Evolutionary conservation across 2,329 filamentous ascomycete species (phyloP).

Genomic region (Dichotomopilus funicola): DNA sequence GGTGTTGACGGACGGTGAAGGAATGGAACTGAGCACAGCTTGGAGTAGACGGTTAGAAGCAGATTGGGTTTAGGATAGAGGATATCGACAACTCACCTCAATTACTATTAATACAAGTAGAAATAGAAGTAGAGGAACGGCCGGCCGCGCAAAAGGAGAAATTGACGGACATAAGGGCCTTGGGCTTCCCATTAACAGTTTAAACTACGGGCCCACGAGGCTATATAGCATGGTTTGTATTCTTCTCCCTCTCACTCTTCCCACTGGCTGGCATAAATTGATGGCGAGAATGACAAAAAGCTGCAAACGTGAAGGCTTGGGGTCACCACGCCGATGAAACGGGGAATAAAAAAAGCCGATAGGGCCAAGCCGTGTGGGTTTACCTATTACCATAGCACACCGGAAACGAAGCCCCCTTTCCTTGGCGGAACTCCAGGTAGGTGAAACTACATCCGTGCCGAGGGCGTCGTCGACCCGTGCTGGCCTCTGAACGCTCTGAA

Average conservation of each 20-base stretch:
- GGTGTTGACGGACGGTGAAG: neutral
- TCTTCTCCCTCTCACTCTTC: neutral
- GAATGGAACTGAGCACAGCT: constrained; percentile 3
- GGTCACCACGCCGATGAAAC: constrained; percentile 10
- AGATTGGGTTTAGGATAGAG: neutral
- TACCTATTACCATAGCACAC: too few relatives aligned
- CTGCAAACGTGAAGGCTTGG: too few relatives aligned
- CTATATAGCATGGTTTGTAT: neutral
- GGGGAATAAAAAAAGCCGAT: constrained; percentile 6
- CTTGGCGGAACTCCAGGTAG: too few relatives aligned
- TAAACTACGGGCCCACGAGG: too few relatives aligned
- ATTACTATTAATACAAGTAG: neutral
- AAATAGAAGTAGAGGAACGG: neutral
- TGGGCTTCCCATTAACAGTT: neutral
- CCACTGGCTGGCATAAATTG: neutral
- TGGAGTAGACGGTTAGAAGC: neutral
- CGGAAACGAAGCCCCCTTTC: too few relatives aligned
- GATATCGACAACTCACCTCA: neutral
- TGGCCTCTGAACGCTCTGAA: too few relatives aligned
- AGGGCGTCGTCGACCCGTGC: too few relatives aligned
- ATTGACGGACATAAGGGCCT: neutral
- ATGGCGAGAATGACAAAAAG: neutral
- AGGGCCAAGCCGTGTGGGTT: neutral
- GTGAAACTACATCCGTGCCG: too few relatives aligned
- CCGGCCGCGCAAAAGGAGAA: constrained; percentile 3